Evolutionary conservation across 225 moss, liverwort and hornwort species (phyloP).

Genomic region (Sphagnum tenellum): DNA sequence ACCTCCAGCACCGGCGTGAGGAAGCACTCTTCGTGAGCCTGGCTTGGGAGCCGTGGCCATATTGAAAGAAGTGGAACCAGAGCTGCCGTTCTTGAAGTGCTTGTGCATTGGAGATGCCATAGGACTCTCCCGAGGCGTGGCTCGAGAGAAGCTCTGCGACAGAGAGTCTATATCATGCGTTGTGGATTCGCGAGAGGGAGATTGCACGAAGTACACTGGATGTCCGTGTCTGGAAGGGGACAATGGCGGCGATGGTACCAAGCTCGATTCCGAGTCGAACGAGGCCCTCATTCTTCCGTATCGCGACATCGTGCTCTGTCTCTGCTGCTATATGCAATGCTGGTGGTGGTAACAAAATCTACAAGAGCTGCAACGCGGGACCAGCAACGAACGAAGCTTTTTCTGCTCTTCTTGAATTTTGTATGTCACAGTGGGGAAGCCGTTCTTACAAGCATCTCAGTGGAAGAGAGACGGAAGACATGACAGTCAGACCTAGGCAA

Average conservation of each 20-base stretch:
- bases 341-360: no score
- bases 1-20: slow-evolving; percentile 33
- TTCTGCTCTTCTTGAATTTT: no score
- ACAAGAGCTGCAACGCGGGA: no score
- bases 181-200: slow-evolving; percentile 63
- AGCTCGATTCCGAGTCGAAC: slow-evolving; percentile 45
- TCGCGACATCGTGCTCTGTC: slow-evolving; percentile 20
- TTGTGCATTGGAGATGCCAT: slow-evolving; percentile 63
- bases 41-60: slow-evolving; percentile 41
- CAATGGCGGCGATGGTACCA: slow-evolving; percentile 39
- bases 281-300: slow-evolving; percentile 53
- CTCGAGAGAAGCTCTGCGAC: slow-evolving; percentile 67
- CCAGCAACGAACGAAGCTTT: no score
- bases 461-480: no score
- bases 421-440: no score
- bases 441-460: no score
- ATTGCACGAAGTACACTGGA: slow-evolving; percentile 80
- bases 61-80: slow-evolving; percentile 33
- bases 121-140: slow-evolving; percentile 55
- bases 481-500: no score
- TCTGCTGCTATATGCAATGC: no score
- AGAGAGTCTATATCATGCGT: slow-evolving; percentile 61
- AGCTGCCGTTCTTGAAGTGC: slow-evolving; percentile 33
- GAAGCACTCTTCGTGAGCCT: slow-evolving; percentile 63
- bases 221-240: slow-evolving; percentile 41